phyloP scores from a whole-genome alignment of 176 grass and related monocot species.

The Phragmites australis region DNA sequence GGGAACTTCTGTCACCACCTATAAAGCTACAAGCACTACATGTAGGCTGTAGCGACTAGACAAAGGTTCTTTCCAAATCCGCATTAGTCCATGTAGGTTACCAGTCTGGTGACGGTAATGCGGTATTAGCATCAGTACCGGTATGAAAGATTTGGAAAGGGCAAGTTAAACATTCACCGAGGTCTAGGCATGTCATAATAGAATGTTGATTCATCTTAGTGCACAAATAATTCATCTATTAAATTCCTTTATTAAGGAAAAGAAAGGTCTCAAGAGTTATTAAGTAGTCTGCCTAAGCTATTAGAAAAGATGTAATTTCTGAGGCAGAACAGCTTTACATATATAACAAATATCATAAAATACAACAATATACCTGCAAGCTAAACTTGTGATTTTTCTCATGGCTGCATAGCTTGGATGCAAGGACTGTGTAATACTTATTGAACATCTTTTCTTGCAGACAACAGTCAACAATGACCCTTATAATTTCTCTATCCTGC shows the following conservation, averaged over 20 bases:
- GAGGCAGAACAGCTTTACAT: background rate
- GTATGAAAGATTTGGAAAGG: background rate
- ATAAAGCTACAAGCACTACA: background rate
- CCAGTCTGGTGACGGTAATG: background rate
- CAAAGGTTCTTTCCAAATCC: background rate
- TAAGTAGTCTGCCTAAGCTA: background rate
- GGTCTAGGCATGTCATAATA: background rate
- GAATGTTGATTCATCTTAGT: background rate
- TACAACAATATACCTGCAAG: conserved; percentile 58
- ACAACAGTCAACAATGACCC: conserved; percentile 94
- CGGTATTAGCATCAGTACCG: background rate
- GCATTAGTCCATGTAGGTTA: background rate
- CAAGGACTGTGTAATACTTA: conserved; percentile 83
- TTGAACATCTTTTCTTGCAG: conserved; percentile 95
- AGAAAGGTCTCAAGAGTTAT: background rate
- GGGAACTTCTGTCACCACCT: background rate
- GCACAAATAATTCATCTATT: background rate
- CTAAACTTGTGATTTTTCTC: conserved; percentile 98
- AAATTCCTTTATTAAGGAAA: conserved; percentile 12
- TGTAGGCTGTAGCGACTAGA: background rate
- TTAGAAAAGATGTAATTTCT: background rate
- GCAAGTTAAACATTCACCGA: background rate
- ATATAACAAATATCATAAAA: conserved; percentile 8
- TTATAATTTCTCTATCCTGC: conserved; percentile 92
- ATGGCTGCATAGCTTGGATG: conserved; percentile 86